Evolutionary conservation across 768 basidiomycete genomes (phyloP).

Genomic region (Mycena maculata): DNA sequence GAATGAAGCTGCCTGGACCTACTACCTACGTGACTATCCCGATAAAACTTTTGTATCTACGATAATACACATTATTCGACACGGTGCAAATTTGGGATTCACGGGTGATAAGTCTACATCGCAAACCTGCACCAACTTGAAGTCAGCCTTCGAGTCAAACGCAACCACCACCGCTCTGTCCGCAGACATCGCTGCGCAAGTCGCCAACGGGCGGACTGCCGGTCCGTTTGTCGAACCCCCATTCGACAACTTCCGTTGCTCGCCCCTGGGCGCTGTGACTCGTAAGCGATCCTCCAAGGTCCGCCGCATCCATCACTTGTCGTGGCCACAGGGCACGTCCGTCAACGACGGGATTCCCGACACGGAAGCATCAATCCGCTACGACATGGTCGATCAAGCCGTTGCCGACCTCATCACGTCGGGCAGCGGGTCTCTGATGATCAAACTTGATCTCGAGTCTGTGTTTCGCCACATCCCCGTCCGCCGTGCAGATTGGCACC

Average conservation of each 20-base stretch:
- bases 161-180: constrained; percentile 16
- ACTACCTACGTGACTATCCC: constrained; percentile 29
- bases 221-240: constrained; percentile 39
- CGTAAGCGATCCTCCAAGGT: constrained; percentile 33
- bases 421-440: constrained; percentile 8
- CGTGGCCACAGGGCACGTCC: constrained; percentile 33
- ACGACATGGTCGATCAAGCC: constrained; percentile 8
- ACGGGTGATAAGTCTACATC: not conserved
- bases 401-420: constrained; percentile 2
- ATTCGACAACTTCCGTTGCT: constrained; percentile 35
- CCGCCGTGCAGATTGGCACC: constrained; percentile 6
- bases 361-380: constrained; percentile 27
- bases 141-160: constrained; percentile 35
- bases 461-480: constrained; percentile 10
- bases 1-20: constrained; percentile 20
- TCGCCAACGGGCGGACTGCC: constrained; percentile 25
- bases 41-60: constrained; percentile 30
- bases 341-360: constrained; percentile 39
- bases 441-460: constrained; percentile 7
- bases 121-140: constrained; percentile 38
- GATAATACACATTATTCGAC: constrained; percentile 27
- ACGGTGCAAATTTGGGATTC: constrained; percentile 29
- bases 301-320: constrained; percentile 36
- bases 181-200: constrained; percentile 16
- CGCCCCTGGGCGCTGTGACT: constrained; percentile 36